Percentiles rank a stretch among this genome's conserved stretches.
phyloP scores from a whole-genome alignment of 2,329 filamentous ascomycete genomes.

The Pseudonectria buxi region DNA sequence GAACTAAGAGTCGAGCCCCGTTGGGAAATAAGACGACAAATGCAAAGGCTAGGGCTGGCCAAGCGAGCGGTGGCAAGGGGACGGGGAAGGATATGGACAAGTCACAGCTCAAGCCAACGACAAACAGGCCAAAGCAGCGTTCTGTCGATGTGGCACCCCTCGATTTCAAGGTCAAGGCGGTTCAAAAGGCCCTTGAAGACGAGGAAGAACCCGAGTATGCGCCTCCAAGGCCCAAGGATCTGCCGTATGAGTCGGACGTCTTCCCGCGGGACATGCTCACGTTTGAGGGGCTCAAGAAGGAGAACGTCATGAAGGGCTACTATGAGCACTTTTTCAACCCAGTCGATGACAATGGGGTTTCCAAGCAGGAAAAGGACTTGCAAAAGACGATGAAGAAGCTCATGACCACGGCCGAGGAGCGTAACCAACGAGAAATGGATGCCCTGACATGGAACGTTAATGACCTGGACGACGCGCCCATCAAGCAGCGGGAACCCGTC shows the following conservation, averaged over 20 bases:
- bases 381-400: slow-evolving; percentile 45
- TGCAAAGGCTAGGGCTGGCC: slow-evolving; percentile 66
- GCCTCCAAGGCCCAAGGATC: slow-evolving; percentile 63
- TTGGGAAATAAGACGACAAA: slow-evolving; percentile 96
- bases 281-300: slow-evolving; percentile 50
- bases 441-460: slow-evolving; percentile 52
- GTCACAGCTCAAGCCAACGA: slow-evolving; percentile 53
- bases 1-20: slow-evolving; percentile 61
- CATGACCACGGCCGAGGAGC: slow-evolving; percentile 54
- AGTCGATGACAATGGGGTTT: slow-evolving; percentile 62
- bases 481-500: neutral
- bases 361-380: slow-evolving; percentile 54
- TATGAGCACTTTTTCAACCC: slow-evolving; percentile 54
- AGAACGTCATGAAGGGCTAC: slow-evolving; percentile 56
- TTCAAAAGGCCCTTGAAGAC: slow-evolving; percentile 38
- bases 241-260: slow-evolving; percentile 63
- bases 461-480: slow-evolving; percentile 2
- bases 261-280: slow-evolving; percentile 52
- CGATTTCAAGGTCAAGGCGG: slow-evolving; percentile 57
- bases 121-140: slow-evolving; percentile 53
- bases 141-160: slow-evolving; percentile 45
- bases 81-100: slow-evolving; percentile 55
- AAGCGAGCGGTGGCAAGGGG: slow-evolving; percentile 58
- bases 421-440: slow-evolving; percentile 60
- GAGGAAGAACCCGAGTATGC: slow-evolving; percentile 85